Percentiles rank a stretch among this genome's conserved stretches.
These are phyloP conservation scores for Phytophthora sp. DNA, from an alignment of 352 stramenopile species.

Conservation along the genomic window DNA sequence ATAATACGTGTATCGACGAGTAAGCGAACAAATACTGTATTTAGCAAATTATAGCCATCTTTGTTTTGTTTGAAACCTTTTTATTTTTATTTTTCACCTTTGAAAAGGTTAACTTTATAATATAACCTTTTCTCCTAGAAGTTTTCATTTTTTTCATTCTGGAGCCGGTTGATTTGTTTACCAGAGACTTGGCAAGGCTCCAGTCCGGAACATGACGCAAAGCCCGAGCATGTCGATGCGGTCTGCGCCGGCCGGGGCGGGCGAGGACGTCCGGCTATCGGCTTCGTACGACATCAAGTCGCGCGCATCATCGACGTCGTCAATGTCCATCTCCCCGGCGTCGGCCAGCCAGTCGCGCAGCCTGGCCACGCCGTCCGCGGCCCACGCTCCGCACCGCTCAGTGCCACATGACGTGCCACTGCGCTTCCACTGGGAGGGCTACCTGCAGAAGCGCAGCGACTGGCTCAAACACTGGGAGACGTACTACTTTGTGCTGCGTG, in stretches of 20 bases:
- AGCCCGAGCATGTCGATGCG: conserved; percentile 30
- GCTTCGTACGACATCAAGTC: conserved; percentile 25
- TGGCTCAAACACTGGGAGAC: conserved; percentile 92
- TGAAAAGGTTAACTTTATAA: too few species aligned
- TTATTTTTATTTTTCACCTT: too few species aligned
- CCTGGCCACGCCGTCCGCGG: conserved; percentile 19
- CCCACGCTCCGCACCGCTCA: conserved; percentile 3
- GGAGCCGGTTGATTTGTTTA: too few species aligned
- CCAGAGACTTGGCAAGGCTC: too few species aligned
- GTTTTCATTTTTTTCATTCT: too few species aligned
- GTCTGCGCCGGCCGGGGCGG: conserved; percentile 13
- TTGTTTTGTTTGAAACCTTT: too few species aligned
- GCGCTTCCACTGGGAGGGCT: conserved; percentile 83
- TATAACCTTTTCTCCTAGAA: too few species aligned
- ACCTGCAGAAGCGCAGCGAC: conserved; percentile 89
- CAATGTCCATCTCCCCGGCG: conserved; percentile 32
- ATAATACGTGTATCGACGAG: too few species aligned
- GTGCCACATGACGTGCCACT: conserved; percentile 49
- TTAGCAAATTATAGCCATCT: too few species aligned
- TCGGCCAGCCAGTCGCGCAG: conserved; percentile 19
- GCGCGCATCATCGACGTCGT: conserved; percentile 28
- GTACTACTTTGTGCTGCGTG: conserved; percentile 86
- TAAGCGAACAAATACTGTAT: too few species aligned
- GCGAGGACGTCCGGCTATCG: conserved; percentile 18
- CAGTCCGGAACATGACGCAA: conserved; percentile 37